Base-by-base conservation (phyloP, 768 basidiomycete genomes). In the Psilocybe sp. region DNA sequence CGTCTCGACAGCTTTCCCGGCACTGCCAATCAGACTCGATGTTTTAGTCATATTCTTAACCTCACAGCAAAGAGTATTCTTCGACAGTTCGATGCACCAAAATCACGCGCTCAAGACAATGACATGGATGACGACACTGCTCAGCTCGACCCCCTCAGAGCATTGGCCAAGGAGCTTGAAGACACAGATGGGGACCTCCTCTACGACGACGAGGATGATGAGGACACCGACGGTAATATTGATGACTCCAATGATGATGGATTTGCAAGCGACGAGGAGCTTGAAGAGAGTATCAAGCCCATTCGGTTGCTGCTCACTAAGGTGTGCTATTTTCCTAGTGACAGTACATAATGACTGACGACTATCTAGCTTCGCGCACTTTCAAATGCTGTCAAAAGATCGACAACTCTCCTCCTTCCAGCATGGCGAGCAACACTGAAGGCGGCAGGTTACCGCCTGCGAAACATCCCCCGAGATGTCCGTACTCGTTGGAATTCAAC, bases 21-120 rank as follows among this genome's bases (percentile, higher is more conserved):
- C 15, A 4, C 39, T 4, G 20, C 38, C 7, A 49, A 49, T 16
- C 48, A 16, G 5, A 43, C 41, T 12, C 39, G 48, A 10, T 49
- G 48, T 16, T 49, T 49, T 28, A 13, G 4, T 18, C 48, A 49
- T 32, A 42, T 49, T 28, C 8, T 49, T 13, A 49, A 35, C 28
- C 47, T 49, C 9, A 18, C 28, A 5, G 47, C 47, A 5, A 23
- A 37, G 18, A 19, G 33, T n/a, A 23, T 37, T 35, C 31, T 46
- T 46, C 45, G 45, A 15, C 14, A 14, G 20, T 46, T 46, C 37
- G 45, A 0, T 28, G 42, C 33, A 11, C 42, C 42, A 19, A 16
- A 19, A n/a, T n/a, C n/a, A n/a, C n/a, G n/a, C 12, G 42, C 20
- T 13, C 2, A 19, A 44, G 42, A 11, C 14, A 11, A 19, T 23